Evolutionary conservation across 768 basidiomycete genomes (phyloP).

Genomic region (Calocybe gangraenosa): DNA sequence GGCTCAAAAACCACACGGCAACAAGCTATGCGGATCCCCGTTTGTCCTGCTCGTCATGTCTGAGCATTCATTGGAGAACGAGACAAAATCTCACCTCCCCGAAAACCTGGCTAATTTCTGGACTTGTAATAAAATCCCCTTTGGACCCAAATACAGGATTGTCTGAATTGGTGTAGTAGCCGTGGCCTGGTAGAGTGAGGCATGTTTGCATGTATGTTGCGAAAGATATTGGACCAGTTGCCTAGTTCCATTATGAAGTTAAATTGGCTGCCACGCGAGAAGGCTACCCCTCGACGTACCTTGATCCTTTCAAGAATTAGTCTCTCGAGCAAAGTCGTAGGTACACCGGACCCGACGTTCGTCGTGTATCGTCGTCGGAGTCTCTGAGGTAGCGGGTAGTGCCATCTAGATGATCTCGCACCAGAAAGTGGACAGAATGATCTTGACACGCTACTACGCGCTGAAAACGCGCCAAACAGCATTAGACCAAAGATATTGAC

Average conservation of each 20-base stretch:
- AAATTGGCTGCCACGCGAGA: too few species aligned
- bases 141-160: slow-evolving; percentile 77
- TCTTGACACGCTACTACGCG: slow-evolving; percentile 6
- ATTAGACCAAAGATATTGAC: too few species aligned
- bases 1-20: slow-evolving; percentile 80
- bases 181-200: slow-evolving; percentile 82
- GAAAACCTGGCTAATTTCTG: slow-evolving; percentile 94
- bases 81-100: slow-evolving; percentile 75
- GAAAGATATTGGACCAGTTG: slow-evolving; percentile 85
- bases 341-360: slow-evolving; percentile 8
- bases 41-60: slow-evolving; percentile 25
- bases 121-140: slow-evolving; percentile 96
- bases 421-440: not conserved
- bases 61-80: too few species aligned
- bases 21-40: slow-evolving; percentile 56
- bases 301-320: slow-evolving; percentile 70
- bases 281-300: too few species aligned
- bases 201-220: slow-evolving; percentile 91
- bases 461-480: slow-evolving; percentile 6
- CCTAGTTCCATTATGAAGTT: slow-evolving; percentile 35
- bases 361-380: slow-evolving; percentile 10
- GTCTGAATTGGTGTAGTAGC: slow-evolving; percentile 82
- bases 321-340: slow-evolving; percentile 51
- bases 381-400: not conserved
- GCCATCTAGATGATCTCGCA: slow-evolving; percentile 4